phyloP scores from a whole-genome alignment of 768 basidiomycete species.

The Antrodiella citrinella region DNA sequence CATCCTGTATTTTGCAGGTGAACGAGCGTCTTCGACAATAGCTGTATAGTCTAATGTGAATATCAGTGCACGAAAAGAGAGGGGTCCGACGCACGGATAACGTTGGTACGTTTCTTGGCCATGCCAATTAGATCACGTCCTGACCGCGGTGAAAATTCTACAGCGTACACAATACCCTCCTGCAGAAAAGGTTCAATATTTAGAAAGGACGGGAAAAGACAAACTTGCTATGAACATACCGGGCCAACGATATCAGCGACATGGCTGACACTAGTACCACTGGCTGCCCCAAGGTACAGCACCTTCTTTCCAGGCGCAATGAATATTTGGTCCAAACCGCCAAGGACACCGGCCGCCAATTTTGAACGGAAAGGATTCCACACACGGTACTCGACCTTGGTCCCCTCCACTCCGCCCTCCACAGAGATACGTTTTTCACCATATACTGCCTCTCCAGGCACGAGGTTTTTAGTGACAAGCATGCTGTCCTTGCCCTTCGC shows the following conservation, averaged over 20 bases:
- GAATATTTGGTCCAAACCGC: conserved; percentile 89
- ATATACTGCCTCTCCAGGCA: conserved; percentile 95
- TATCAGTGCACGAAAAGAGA: not conserved
- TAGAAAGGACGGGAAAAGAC: conserved; percentile 8
- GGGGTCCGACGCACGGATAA: conserved; percentile 67
- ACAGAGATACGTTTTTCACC: conserved; percentile 96
- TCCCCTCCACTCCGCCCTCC: conserved; percentile 63
- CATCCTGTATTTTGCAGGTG: conserved; percentile 97
- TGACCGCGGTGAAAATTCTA: conserved; percentile 94
- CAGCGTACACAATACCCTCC: conserved; percentile 97
- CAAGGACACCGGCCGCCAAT: conserved; percentile 92
- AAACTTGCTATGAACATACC: conserved; percentile 29
- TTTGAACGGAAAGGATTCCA: conserved; percentile 99
- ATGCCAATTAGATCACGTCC: conserved; percentile 98
- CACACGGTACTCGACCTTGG: conserved; percentile 94
- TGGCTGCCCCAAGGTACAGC: conserved; percentile 94
- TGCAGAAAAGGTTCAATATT: conserved; percentile 26
- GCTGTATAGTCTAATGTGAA: conserved; percentile 50
- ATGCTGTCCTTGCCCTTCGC: conserved; percentile 97
- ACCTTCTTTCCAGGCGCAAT: conserved; percentile 94
- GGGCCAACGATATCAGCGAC: conserved; percentile 99
- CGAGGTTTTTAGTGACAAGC: conserved; percentile 96
- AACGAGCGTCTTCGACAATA: conserved; percentile 94
- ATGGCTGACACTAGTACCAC: conserved; percentile 96
- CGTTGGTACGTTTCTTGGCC: conserved; percentile 99